Percentiles rank a stretch among this genome's conserved stretches.
phyloP scores from a whole-genome alignment of 208 protist genomes.

The Crithidia thermophila region DNA sequence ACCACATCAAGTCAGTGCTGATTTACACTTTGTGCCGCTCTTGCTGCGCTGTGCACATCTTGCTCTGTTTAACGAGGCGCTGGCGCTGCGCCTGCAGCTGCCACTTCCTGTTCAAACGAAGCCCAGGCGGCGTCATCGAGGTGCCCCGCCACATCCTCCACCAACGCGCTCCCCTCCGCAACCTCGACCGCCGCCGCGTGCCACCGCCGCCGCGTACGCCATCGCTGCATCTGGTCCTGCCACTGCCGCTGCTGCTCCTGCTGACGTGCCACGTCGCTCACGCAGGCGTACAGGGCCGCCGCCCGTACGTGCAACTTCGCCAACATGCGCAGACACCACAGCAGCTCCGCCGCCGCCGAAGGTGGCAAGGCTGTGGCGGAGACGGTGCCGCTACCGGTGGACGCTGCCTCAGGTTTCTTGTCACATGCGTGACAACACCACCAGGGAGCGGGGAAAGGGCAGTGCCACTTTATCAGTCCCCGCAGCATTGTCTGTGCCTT shows the following conservation, averaged over 20 bases:
- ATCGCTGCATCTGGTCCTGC: slow-evolving; percentile 29
- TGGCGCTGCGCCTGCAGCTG: slow-evolving; percentile 1
- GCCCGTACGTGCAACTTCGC: slow-evolving; percentile 44
- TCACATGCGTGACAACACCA: not conserved
- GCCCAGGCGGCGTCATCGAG: slow-evolving; percentile 14
- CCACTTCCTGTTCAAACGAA: slow-evolving; percentile 13
- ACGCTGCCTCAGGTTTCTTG: too few species aligned
- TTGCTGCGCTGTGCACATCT: not conserved
- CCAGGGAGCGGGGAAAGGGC: slow-evolving; percentile 20
- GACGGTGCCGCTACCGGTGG: too few species aligned
- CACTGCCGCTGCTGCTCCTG: slow-evolving; percentile 12
- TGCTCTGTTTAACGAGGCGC: not conserved
- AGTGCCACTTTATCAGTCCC: slow-evolving; percentile 34
- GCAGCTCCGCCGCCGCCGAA: slow-evolving; percentile 12
- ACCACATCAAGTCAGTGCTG: too few species aligned
- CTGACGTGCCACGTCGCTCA: slow-evolving; percentile 15
- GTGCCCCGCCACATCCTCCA: slow-evolving; percentile 28
- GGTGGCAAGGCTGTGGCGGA: not conserved
- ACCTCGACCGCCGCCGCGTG: not conserved
- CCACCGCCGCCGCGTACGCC: slow-evolving; percentile 10
- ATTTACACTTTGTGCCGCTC: too few species aligned
- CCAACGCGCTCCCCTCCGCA: not conserved
- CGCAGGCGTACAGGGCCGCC: slow-evolving; percentile 30
- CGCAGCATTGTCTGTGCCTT: slow-evolving; percentile 32
- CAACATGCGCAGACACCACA: slow-evolving; percentile 46